Evolutionary conservation across 805 yeast genomes (phyloP), one percentile per base, ranked within the genome.

Genomic region (Metschnikowia baotianmanensis): DNA sequence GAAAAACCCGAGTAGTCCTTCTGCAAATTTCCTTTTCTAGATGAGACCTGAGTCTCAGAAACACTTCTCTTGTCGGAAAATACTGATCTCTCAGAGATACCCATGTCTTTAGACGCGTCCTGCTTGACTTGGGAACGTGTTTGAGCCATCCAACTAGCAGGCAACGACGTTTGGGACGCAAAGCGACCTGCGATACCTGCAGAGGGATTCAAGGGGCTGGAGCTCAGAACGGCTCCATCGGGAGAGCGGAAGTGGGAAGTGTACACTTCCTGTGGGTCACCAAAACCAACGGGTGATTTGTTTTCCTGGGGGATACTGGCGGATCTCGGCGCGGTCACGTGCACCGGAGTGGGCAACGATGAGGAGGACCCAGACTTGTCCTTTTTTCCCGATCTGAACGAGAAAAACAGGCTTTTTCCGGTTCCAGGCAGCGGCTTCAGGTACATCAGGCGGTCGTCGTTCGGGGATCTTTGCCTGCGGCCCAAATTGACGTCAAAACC

Each of bases 401-500:
- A 31, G 24, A 21, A 27, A 27, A 26, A 38, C 4, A 19, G 10
- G 8, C 15, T 17, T 16, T 26, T 38, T 9, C 41, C 42, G 15
- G 42, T 22, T 20, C 19, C 23, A 7, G 26, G 36, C 19, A 38
- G 31, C 13, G 10, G 31, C 15, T 23, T 34, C 36, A 35, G 39
- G 36, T 11, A 19, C 9, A 31, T 8, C 6, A 31, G 23, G 27
- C 39, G 43, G 34, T 34, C 39, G n/a, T 40, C 43, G 3, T 30
- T n/a, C 12, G 39, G 20, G 6, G 33, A 28, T 38, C n/a, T n/a
- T n/a, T n/a, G n/a, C n/a, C 19, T 16, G n/a, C 27, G 34, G 26
- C 38, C 39, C 36, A 48, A 25, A 31, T 52, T 52, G 33, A 69
- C 67, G 29, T 85, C 93, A 53, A 86, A 86, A 0, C 95, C 95